Percentiles rank a stretch among this genome's conserved stretches.
Conservation (phyloP, 2,329 filamentous ascomycete species). For the Pseudogymnoascus destructans region DNA sequence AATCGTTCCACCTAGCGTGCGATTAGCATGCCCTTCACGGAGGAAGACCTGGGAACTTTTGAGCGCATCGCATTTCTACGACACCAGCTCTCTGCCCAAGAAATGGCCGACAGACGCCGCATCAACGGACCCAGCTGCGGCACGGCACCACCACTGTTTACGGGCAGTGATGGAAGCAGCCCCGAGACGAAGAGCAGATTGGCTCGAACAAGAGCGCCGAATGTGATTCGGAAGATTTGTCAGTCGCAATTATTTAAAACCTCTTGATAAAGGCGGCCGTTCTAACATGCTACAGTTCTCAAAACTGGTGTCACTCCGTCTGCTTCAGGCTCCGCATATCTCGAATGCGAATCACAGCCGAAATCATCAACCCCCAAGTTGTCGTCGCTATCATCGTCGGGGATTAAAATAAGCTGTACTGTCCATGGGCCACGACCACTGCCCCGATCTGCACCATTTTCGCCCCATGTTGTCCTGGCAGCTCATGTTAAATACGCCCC, state of each 20-base stretch:
- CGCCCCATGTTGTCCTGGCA: constrained; percentile 78
- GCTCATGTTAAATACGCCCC: constrained; percentile 95
- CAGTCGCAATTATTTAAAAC: constrained; percentile 29
- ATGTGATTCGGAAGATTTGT: constrained; percentile 79
- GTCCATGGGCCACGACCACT: constrained; percentile 88
- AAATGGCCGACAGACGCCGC: constrained; percentile 73
- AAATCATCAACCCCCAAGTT: constrained; percentile 37
- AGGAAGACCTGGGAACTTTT: constrained; percentile 6
- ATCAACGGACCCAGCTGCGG: constrained; percentile 76
- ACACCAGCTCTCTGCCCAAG: neutral
- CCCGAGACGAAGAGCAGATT: constrained; percentile 34
- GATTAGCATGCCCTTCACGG: neutral
- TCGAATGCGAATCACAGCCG: constrained; percentile 44
- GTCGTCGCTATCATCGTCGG: constrained; percentile 33
- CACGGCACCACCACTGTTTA: constrained; percentile 63
- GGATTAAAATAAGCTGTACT: constrained; percentile 82
- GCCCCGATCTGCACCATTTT: constrained; percentile 80
- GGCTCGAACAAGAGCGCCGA: constrained; percentile 45
- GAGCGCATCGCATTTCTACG: neutral
- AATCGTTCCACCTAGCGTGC: neutral
- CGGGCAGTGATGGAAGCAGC: constrained; percentile 33
- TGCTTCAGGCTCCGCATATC: constrained; percentile 83
- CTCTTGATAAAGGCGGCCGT: constrained; percentile 6
- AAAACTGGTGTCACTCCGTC: constrained; percentile 88
- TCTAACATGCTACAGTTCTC: constrained; percentile 45